Base-by-base conservation (phyloP, 164 flowering plant genomes). In the Stephania cephalantha region DNA sequence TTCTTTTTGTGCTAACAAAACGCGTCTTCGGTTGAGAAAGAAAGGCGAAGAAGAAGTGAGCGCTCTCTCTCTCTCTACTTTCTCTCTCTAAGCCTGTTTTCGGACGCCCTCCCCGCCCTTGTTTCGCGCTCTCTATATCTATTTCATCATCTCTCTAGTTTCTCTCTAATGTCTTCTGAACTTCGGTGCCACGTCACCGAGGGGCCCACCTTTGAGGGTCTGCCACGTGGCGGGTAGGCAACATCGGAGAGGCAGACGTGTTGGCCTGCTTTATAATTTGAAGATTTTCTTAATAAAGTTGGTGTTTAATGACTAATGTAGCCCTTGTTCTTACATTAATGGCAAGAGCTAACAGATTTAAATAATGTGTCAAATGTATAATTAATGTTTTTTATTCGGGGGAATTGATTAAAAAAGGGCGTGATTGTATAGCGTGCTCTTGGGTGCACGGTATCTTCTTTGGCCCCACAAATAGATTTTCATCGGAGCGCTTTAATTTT, bases 241-340 rank as follows among this genome's bases (percentile, higher is more conserved):
- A 83, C 79, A n/a, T 18, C 22, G 58, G 78, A 78, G 75, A 9
- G 35, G 64, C 50, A 71, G 81, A 86, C 88, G 89, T 86, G 91
- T 77, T 53, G 17, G 72, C 89, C 87, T 86, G 84, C 73, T 75
- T 71, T 30, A 22, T 52, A 9, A 50, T 25, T 65, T 31, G 22
- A 9, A 5, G 18, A 20, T n/a, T 20, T 48, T 42, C 4, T 50
- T 64, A 25, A 25, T 25, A 66, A 66, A 29, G 44, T 25, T 29
- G 30, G 29, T 20, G 63, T 3, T 66, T 66, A 29, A 25, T 66
- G 29, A 66, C 69, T 10, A 30, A 66, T 10, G 44, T 68, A 68
- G 31, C 70, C 70, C 18, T 68, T 4, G 4, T 30, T 68, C 1
- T 35, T 30, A 11, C 70, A 35, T 68, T 3, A 68, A 68, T 68